Percentiles rank a stretch among this genome's conserved stretches.
phyloP scores from a whole-genome alignment of 164 flowering plant genomes.

The Annona squamosa region DNA sequence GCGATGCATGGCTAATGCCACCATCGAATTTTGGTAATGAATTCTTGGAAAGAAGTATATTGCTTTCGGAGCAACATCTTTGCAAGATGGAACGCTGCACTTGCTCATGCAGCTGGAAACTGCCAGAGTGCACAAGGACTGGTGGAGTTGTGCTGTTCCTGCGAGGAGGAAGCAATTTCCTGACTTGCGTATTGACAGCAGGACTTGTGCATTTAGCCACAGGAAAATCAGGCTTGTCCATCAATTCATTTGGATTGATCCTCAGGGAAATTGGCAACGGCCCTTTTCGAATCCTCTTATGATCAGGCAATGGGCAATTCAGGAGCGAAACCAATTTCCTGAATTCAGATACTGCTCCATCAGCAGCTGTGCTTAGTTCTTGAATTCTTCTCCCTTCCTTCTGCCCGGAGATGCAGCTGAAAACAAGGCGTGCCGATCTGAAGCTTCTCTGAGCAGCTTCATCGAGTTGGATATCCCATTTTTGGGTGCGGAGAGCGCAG shows the following conservation, averaged over 20 bases:
- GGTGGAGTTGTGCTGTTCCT: background rate
- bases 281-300: conserved; percentile 30
- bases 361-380: conserved; percentile 23
- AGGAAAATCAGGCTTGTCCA: conserved; percentile 12
- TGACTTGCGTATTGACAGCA: background rate
- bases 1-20: conserved; percentile 1
- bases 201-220: background rate
- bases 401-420: conserved; percentile 23
- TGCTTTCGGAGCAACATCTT: background rate
- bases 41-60: conserved; percentile 2
- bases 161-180: conserved; percentile 2
- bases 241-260: conserved; percentile 20
- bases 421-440: conserved; percentile 18
- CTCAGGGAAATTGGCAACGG: conserved; percentile 19
- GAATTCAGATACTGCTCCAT: conserved; percentile 26
- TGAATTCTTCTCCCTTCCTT: conserved; percentile 14
- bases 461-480: conserved; percentile 22
- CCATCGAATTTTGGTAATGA: conserved; percentile 1
- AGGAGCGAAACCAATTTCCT: conserved; percentile 24
- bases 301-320: conserved; percentile 10
- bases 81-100: background rate
- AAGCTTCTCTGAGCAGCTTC: conserved; percentile 30
- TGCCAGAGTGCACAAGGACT: background rate
- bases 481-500: conserved; percentile 14
- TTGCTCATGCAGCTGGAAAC: conserved; percentile 6